Percentiles rank a stretch among this genome's conserved stretches.
phyloP scores from a whole-genome alignment of 2,329 filamentous ascomycete genomes.

The Stemphylium vesicarium region DNA sequence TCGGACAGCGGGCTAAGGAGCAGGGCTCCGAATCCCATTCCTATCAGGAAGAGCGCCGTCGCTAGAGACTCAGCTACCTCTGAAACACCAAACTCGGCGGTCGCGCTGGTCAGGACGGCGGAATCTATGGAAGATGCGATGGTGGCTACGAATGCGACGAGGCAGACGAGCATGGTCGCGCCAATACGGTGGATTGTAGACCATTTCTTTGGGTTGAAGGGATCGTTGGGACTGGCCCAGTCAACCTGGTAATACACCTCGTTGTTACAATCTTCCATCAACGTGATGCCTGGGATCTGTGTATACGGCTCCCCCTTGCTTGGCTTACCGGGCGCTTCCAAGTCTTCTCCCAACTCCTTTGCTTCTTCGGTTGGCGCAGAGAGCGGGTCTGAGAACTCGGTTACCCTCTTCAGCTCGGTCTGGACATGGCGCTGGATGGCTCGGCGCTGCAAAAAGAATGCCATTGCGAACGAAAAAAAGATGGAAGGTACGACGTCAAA shows the following conservation, averaged over 20 bases:
- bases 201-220: slow-evolving; percentile 9
- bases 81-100: slow-evolving; percentile 54
- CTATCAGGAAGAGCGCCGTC: slow-evolving; percentile 54
- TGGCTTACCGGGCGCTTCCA: not conserved
- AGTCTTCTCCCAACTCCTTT: not conserved
- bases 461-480: not conserved
- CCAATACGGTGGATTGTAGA: slow-evolving; percentile 8
- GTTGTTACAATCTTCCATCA: slow-evolving; percentile 6
- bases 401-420: slow-evolving; percentile 4
- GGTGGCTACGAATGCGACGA: slow-evolving; percentile 58
- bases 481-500: not conserved
- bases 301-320: slow-evolving; percentile 3
- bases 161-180: slow-evolving; percentile 25
- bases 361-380: not conserved
- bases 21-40: slow-evolving; percentile 55
- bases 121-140: slow-evolving; percentile 62
- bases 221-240: slow-evolving; percentile 5
- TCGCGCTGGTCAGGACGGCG: slow-evolving; percentile 57
- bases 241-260: slow-evolving; percentile 11
- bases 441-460: slow-evolving; percentile 8
- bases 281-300: slow-evolving; percentile 8
- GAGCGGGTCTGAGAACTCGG: not conserved
- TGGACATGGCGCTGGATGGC: slow-evolving; percentile 3
- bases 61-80: slow-evolving; percentile 54
- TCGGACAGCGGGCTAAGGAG: slow-evolving; percentile 57